Base-by-base conservation (phyloP, 257 asterid genomes). In the Nicotiana noctiflora region DNA sequence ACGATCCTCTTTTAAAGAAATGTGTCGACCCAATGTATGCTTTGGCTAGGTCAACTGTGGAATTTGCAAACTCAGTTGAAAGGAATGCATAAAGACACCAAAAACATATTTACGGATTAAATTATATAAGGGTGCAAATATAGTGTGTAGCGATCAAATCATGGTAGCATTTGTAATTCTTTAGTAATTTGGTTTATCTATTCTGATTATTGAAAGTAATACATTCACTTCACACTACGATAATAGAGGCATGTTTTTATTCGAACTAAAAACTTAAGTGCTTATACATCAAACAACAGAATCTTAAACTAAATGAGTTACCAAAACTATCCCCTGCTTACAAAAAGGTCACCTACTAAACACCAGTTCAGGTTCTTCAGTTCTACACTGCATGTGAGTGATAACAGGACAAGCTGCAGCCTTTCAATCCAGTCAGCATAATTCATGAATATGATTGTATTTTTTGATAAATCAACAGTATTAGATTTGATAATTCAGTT, bases 1-100 rank as follows among this genome's bases (percentile, higher is more conserved):
- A 90, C 0, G 98, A 94, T 85, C 94, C 91, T 75, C 85, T 94
- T 83, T 86, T 91, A 87, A 86, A 76, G 79, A 90, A 84, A 86
- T 94, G 97, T 82, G 75, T 90, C 3, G 91, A 91, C 61, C 97
- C 97, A 0, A 81, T 83, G 83, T 95, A 93, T 81, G 92, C 91
- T 25, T 84, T 93, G 81, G 95, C 92, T 37, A 88, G 92, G 1
- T 89, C 90, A 25, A 81, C 90, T 19, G 81, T 90, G 60, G 77
- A 85, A 82, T 87, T 83, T 81, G 89, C 90, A 40, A 91, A 79
- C 40, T 84, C 92, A 34, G 78, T 70, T 56, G 87, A 79, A 61
- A 81, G 61, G 15, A 81, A 75, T 81, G 77, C 68, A 32, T 80
- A 80, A 18, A 53, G 8, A 46, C 79, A 63, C 75, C 29, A 44